Percentiles rank a stretch among this genome's conserved stretches.
These are phyloP conservation scores for Fusarium vanettenii DNA, from an alignment of 2,329 filamentous ascomycete species.

Conservation along the genomic window DNA sequence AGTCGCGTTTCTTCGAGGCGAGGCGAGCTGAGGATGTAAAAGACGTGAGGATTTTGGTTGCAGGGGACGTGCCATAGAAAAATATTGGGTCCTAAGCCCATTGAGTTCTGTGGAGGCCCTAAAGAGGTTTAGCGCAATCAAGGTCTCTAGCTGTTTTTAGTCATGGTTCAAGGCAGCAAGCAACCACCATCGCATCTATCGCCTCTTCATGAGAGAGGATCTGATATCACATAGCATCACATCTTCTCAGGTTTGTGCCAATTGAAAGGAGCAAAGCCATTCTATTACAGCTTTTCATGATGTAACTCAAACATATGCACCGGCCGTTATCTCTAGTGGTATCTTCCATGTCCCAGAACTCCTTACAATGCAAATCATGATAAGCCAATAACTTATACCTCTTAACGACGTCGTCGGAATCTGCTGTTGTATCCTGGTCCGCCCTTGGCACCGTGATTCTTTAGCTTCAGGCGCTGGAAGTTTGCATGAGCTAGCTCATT, in stretches of 20 bases:
- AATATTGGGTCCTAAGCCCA: background rate
- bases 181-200: background rate
- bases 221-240: background rate
- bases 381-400: background rate
- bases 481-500: slow-evolving; percentile 74
- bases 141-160: background rate
- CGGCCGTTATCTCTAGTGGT: slow-evolving; percentile 17
- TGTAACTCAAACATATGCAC: background rate
- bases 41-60: slow-evolving; percentile 1
- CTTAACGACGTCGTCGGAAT: slow-evolving; percentile 63
- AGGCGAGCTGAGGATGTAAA: background rate
- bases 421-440: slow-evolving; percentile 67
- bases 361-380: slow-evolving; percentile 28
- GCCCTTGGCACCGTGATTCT: slow-evolving; percentile 71
- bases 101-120: background rate
- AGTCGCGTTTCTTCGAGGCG: background rate
- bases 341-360: slow-evolving; percentile 27
- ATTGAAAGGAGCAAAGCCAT: background rate
- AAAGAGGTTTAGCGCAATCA: background rate
- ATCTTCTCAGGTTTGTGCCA: background rate
- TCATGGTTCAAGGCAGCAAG: background rate
- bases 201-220: background rate
- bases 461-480: slow-evolving; percentile 74
- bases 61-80: background rate
- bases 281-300: background rate